A percentile compares a stretch with the other conserved stretches of the same genome.
Evolutionary conservation across 2,329 filamentous ascomycete species (phyloP).

Genomic region (Cordyceps cateniannulata): DNA sequence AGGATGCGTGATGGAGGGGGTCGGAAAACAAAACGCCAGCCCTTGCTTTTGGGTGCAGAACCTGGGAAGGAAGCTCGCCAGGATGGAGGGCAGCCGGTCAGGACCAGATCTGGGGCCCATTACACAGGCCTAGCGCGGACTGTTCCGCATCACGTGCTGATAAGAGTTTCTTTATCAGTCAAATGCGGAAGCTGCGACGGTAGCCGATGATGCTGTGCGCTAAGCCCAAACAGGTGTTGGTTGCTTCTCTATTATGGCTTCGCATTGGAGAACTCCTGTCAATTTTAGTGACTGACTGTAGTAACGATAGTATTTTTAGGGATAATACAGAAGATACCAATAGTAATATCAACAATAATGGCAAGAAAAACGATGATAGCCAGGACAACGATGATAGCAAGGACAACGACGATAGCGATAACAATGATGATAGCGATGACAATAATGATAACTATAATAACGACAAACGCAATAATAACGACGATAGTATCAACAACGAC

Average conservation of each 20-base stretch:
- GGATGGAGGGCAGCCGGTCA: constrained; percentile 26
- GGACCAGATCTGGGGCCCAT: constrained; percentile 27
- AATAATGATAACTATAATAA: too few species aligned
- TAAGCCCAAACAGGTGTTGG: background rate
- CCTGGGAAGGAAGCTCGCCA: constrained; percentile 29
- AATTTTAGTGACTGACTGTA: too few species aligned
- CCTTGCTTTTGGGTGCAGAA: constrained; percentile 24
- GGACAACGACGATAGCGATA: too few species aligned
- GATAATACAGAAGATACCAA: too few species aligned
- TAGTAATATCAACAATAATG: too few species aligned
- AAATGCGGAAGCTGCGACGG: constrained; percentile 7
- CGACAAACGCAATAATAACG: too few species aligned
- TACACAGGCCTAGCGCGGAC: constrained; percentile 22
- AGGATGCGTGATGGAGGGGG: constrained; percentile 11
- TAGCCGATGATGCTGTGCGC: background rate
- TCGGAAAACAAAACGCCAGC: constrained; percentile 16
- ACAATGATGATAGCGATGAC: too few species aligned
- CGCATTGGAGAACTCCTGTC: too few species aligned
- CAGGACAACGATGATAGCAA: too few species aligned
- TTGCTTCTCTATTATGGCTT: background rate
- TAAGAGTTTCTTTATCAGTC: constrained; percentile 18
- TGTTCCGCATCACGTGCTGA: constrained; percentile 29
- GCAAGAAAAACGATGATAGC: too few species aligned
- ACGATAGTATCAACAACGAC: too few species aligned
- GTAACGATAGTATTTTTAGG: too few species aligned